Evolutionary conservation across 148 eudicot genomes (phyloP), one percentile per base, ranked within the genome.

Genomic region (Chenopodium quinoa): DNA sequence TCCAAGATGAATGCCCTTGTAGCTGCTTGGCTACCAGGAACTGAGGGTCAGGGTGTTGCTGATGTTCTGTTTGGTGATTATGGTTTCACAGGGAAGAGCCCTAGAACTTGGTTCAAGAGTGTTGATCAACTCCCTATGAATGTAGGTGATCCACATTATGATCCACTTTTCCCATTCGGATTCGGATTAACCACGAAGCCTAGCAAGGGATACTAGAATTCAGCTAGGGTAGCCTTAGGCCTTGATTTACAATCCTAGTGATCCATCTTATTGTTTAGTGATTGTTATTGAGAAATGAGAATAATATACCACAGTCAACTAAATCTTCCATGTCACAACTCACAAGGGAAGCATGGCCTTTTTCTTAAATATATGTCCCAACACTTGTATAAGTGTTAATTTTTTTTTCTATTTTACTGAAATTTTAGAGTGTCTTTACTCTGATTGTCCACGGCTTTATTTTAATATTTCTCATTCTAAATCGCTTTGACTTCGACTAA

Each of bases 1-100:
- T 60, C 72, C 17, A 17, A 20, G 6, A 87, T 90, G 40, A 82
- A 86, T 9, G 92, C 90, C 29, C 85, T 90, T 2, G 92, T 88
- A 14, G 92, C 92, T 7, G 92, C 92, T 67, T 90, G 90, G 92
- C 83, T 90, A 46, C 92, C 92, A 0, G 92, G 91, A 52, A 86
- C 87, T 2, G 89, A 90, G 52, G 90, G 92, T 25, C 90, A 90
- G 47, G 92, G 92, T 77, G 90, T 90, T 46, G 86, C 89, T 31
- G 90, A 90, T 80, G 89, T 88, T 74, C 78, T 90, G 27, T 90
- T 86, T 73, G 92, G 92, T 40, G 88, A 88, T 52, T 88, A 85
- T 73, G 92, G 90, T 23, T 90, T 90, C 81, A 85, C 88, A 2
- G 90, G 92, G 10, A 90, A 90, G 84, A 89, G 87, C 37, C 64